Percentiles rank a stretch among this genome's conserved stretches.
Conservation (phyloP, 2,329 filamentous ascomycete species). For the Hysterium pulicare region DNA sequence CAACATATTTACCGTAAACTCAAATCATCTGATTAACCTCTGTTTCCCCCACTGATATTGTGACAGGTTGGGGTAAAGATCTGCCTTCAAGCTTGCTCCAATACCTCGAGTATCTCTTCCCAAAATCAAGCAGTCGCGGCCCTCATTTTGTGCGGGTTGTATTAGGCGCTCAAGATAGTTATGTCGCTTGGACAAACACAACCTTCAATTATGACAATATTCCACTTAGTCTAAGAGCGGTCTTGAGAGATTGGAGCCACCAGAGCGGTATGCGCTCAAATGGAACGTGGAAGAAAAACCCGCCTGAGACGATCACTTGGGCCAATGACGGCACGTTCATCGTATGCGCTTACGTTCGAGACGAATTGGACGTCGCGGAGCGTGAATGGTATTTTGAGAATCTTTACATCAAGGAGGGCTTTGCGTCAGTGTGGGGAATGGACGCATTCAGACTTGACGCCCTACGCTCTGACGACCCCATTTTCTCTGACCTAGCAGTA, state of each 20-base stretch:
- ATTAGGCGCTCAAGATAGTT: neutral
- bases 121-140: neutral
- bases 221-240: neutral
- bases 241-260: neutral
- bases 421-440: neutral
- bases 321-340: neutral
- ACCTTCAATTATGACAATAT: neutral
- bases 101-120: neutral
- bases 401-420: neutral
- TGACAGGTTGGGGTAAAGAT: conserved; percentile 1
- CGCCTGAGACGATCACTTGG: conserved; percentile 1
- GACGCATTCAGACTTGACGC: neutral
- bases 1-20: conserved; percentile 4
- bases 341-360: neutral
- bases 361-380: neutral
- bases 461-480: neutral
- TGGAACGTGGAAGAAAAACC: neutral
- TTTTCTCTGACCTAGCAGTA: neutral
- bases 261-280: neutral
- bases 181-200: neutral
- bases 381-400: neutral
- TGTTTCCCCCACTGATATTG: neutral
- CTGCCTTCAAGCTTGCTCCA: neutral
- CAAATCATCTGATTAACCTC: neutral
- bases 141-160: neutral